phyloP scores from a whole-genome alignment of 1,139 yeast genomes.

The Geotrichum restrictum region DNA sequence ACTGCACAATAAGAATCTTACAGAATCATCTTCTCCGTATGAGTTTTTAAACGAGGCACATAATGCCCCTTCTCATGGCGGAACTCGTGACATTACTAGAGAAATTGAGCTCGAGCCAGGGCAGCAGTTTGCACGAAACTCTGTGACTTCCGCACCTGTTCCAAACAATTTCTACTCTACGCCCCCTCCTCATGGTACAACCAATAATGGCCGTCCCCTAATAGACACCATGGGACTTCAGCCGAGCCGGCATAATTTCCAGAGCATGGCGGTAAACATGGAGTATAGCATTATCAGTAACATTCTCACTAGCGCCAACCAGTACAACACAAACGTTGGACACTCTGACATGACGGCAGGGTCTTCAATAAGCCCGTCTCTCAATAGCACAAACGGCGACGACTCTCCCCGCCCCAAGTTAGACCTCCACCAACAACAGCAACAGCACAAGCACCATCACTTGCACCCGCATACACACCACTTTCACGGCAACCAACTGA shows the following conservation, averaged over 20 bases:
- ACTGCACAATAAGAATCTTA: neutral
- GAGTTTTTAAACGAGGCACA: neutral
- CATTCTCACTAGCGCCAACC: slow-evolving; percentile 49
- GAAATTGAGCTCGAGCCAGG: too few relatives aligned
- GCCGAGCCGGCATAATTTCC: slow-evolving; percentile 38
- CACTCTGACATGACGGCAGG: neutral
- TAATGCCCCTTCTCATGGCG: neutral
- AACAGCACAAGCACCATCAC: neutral
- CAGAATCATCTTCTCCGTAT: slow-evolving; percentile 9
- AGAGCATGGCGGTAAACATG: slow-evolving; percentile 72
- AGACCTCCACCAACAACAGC: neutral
- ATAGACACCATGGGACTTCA: slow-evolving; percentile 4
- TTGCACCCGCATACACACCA: neutral
- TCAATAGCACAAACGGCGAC: slow-evolving; percentile 15
- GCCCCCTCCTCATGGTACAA: too few relatives aligned
- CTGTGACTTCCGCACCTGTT: neutral
- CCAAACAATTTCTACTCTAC: neutral
- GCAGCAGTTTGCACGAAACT: too few relatives aligned
- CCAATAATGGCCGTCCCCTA: slow-evolving; percentile 3
- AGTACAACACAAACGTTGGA: neutral
- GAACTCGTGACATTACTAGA: slow-evolving; percentile 2
- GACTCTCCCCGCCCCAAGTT: slow-evolving; percentile 15
- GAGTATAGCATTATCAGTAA: slow-evolving; percentile 77
- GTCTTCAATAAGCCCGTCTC: slow-evolving; percentile 15
- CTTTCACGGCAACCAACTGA: slow-evolving; percentile 23